A percentile compares a stretch with the other conserved stretches of the same genome.
These are phyloP conservation scores for carrot (Daucus carota) DNA, from an alignment of 129 eudicot genomes.

Conservation along the genomic window DNA sequence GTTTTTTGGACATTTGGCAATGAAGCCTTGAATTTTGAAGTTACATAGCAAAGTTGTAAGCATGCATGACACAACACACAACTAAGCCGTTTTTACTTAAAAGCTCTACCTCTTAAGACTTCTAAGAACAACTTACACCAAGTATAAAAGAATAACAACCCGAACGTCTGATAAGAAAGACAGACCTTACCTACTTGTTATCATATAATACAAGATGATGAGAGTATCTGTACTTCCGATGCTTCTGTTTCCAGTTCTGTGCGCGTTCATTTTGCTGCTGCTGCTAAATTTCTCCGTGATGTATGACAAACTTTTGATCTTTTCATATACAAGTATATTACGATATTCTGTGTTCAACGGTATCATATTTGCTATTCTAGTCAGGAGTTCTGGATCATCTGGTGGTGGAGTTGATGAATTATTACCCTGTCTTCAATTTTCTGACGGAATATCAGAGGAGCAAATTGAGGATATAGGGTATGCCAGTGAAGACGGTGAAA, in stretches of 20 bases:
- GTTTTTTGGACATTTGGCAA: background rate
- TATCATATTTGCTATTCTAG: conserved; percentile 8
- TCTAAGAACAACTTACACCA: background rate
- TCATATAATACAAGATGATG: conserved; percentile 5
- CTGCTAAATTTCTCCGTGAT: conserved; percentile 2
- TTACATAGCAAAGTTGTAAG: background rate
- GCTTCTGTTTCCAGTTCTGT: background rate
- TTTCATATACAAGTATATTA: background rate
- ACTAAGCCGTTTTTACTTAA: background rate
- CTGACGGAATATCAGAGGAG: background rate
- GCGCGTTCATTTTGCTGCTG: conserved; percentile 3
- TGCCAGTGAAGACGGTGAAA: background rate
- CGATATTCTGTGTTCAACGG: conserved; percentile 10
- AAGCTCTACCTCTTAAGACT: background rate
- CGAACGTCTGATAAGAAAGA: background rate
- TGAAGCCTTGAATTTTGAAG: background rate
- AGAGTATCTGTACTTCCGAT: background rate
- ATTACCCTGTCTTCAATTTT: background rate
- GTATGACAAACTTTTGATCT: background rate
- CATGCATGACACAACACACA: background rate
- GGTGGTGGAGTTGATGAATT: conserved; percentile 1
- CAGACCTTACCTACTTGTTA: background rate
- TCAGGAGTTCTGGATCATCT: conserved; percentile 8
- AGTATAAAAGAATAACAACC: background rate
- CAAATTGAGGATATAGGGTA: background rate